Evolutionary conservation across 2,329 filamentous ascomycete genomes (phyloP), one percentile per base, ranked within the genome.

Genomic region (Berkeleyomyces rouxiae): DNA sequence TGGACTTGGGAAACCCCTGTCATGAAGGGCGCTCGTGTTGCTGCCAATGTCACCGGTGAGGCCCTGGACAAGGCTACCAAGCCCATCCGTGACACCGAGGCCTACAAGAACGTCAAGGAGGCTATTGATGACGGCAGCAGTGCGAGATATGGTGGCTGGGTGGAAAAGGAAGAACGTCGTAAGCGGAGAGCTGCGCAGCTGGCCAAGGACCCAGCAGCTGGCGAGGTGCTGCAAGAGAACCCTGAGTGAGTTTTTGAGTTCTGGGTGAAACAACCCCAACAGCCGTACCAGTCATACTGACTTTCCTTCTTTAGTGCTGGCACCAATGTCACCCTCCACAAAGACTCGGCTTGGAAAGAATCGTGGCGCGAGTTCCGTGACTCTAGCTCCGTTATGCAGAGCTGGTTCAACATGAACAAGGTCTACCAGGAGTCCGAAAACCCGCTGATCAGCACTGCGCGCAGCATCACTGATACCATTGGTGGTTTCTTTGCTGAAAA

Each of bases 401-500:
- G 87, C 64, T 76, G 96, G 66, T 96, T 96, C 75, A 84, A 80
- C 71, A 83, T 96, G 75, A 91, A 92, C 75, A 84, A 82, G 63
- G 85, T 85, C 63, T 97, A 97, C 76, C 87, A 95, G 68, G 93
- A 99, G 75, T 97, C 93, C 9, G 93, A 99, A 71, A 99, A 99
- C 73, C 92, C 93, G 5, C 79, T 99, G 51, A 89, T 99, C 67
- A 88, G 85, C 57, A 97, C 92, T 0, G 93, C 91, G 1, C 87
- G 93, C 71, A 90, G 89, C 72, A 96, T 99, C 68, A 92, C 91
- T 40, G 93, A 99, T 73, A 84, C 87, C 64, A 84, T 99, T 46
- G 90, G 88, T 57, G 90, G 93, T 37, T 99, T 96, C 77, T 99
- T 99, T 68, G 93, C 93, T 66, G 93, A 99, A 74, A 99, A 97